Evolutionary conservation across 768 basidiomycete species (phyloP).

Genomic region (Pholiota molesta): DNA sequence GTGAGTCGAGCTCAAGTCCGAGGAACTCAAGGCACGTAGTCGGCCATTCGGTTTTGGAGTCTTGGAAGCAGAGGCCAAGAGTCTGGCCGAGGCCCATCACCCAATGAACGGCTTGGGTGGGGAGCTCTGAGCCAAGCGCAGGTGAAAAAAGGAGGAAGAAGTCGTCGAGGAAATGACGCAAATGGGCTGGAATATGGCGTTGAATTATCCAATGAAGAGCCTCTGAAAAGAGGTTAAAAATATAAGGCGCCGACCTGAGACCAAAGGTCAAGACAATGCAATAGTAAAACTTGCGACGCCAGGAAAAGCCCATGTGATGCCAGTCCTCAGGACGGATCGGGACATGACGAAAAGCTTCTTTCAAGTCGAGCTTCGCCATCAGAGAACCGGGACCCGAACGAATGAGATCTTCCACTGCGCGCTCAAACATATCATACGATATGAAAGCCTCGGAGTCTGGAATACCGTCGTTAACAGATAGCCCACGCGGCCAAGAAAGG

Average conservation of each 20-base stretch:
- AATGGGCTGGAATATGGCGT: conserved; percentile 31
- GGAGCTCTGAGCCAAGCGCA: conserved; percentile 9
- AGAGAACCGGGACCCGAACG: conserved; percentile 28
- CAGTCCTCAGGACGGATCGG: conserved; percentile 32
- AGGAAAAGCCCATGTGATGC: conserved; percentile 35
- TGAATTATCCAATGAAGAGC: conserved; percentile 43
- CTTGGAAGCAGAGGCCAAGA: conserved; percentile 33
- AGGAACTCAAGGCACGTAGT: conserved; percentile 26
- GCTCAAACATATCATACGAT: conserved; percentile 30
- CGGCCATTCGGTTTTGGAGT: conserved; percentile 29
- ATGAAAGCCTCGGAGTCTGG: conserved; percentile 32
- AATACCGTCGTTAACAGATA: conserved; percentile 34
- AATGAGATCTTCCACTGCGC: conserved; percentile 26
- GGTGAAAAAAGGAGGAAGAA: conserved; percentile 32
- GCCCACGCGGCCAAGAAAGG: conserved; percentile 30
- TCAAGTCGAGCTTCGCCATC: conserved; percentile 38
- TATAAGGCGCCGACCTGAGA: conserved; percentile 35
- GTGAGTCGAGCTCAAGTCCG: conserved; percentile 26
- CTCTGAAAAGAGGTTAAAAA: conserved; percentile 43
- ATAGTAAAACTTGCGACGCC: conserved; percentile 31
- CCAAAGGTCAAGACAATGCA: conserved; percentile 36
- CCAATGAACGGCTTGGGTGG: conserved; percentile 30
- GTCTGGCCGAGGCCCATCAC: conserved; percentile 26
- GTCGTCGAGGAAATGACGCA: conserved; percentile 39
- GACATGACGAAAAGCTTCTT: conserved; percentile 40